Evolutionary conservation across 352 stramenopile genomes (phyloP).

Genomic region (Phytopythium sindhum): DNA sequence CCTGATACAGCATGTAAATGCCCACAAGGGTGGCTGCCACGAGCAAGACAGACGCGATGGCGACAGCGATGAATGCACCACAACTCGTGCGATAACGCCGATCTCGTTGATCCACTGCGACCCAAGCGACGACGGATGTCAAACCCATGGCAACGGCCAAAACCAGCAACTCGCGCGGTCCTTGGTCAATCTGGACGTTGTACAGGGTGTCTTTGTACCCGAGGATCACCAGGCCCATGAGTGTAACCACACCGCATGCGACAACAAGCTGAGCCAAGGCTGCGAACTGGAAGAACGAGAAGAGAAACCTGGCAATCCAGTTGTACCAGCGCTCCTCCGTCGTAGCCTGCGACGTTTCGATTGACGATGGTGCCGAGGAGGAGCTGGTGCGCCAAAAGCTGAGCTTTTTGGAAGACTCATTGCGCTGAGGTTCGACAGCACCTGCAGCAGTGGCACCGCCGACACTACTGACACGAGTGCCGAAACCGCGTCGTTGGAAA

Average conservation of each 20-base stretch:
- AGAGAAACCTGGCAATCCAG: slow-evolving; percentile 51
- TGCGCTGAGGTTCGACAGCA: background rate
- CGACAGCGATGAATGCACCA: slow-evolving; percentile 33
- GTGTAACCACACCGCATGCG: slow-evolving; percentile 41
- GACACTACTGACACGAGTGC: background rate
- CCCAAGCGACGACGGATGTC: slow-evolving; percentile 41
- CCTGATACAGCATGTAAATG: slow-evolving; percentile 64
- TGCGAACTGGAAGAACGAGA: slow-evolving; percentile 31
- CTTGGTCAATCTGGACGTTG: slow-evolving; percentile 45
- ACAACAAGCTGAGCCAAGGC: slow-evolving; percentile 37
- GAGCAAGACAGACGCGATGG: slow-evolving; percentile 37
- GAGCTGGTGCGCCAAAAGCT: background rate
- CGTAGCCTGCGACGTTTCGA: slow-evolving; percentile 46
- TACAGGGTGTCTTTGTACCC: slow-evolving; percentile 49
- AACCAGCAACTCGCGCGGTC: slow-evolving; percentile 34
- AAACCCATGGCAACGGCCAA: slow-evolving; percentile 28
- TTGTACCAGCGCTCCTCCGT: slow-evolving; percentile 78
- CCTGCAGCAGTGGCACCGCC: background rate
- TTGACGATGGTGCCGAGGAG: slow-evolving; percentile 23
- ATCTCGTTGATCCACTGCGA: slow-evolving; percentile 50
- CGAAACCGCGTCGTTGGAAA: slow-evolving; percentile 15
- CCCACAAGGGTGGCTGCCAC: slow-evolving; percentile 31
- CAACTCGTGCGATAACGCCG: slow-evolving; percentile 22
- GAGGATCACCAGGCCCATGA: slow-evolving; percentile 50
- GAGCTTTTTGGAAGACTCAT: background rate